Base-by-base conservation (phyloP, 306 rosid species). In the Cucumis melo region DNA sequence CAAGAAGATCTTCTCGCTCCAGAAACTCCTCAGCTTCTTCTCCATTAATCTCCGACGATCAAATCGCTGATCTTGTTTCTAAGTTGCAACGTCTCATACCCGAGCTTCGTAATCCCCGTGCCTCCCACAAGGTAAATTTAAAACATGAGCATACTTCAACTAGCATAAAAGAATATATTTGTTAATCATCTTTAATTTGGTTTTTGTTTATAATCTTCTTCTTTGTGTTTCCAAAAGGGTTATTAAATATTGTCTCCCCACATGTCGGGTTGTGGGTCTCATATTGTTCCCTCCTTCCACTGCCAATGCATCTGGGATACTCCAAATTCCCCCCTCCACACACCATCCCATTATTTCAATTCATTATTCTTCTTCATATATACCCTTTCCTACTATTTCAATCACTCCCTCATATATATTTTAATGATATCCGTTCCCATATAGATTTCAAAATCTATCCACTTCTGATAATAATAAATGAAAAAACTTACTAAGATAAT, bases 81-180 rank as follows among this genome's bases (percentile, higher is more conserved):
- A 91, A 90, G 87, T 85, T 93, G 42, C 98, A 87, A 66, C 91
- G 83, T 78, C 96, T 93, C 66, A 84, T 93, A 63, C 98, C 98
- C 17, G 92, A 91, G 87, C 87, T 91, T 78, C 97, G 96, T 13
- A 77, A 80, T 10, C 79, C 84, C 62, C 88, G 82, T 9, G 16
- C 53, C 77, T 90, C 98, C 51, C 83, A 88, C 85, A 87, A 90
- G 97, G 98, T 93, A 51, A 51, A 15, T 46, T 9, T 42, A 42
- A 42, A 42, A 42, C 13, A 42, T 13, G 3, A 42, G 48, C 48
- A 42, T 42, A 42, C 11, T 42, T 42, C 3, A 42, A 42, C 48
- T 42, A 8, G 0, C 48, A 8, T 39, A 39, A 39, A 39, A 32
- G 36, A 32, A 32, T 32, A 0, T 2, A 32, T n/a, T n/a, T n/a